phyloP scores from a whole-genome alignment of 2,329 filamentous ascomycete species.

The Colletotrichum shisoi region DNA sequence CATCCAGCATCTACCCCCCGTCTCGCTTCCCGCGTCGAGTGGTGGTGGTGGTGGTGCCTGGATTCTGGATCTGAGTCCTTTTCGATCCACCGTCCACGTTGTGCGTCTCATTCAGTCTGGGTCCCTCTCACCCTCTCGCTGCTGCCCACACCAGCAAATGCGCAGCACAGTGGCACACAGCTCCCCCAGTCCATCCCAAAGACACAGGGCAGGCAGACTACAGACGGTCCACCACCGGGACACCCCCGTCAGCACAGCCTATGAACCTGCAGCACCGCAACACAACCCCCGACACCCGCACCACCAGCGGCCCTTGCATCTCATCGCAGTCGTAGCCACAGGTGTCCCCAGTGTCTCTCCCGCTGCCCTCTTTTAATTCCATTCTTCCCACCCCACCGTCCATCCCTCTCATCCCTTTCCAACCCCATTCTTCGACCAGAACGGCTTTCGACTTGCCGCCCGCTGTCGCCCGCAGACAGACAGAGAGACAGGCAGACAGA shows the following conservation, averaged over 20 bases:
- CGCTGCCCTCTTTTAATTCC: constrained; percentile 32
- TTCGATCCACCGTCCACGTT: constrained; percentile 25
- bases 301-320: constrained; percentile 10
- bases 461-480: constrained; percentile 21
- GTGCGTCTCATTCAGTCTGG: constrained; percentile 27
- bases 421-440: constrained; percentile 25
- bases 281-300: background rate
- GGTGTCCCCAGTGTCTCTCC: background rate
- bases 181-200: background rate
- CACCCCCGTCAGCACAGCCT: constrained; percentile 7
- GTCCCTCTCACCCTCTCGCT: constrained; percentile 5
- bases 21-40: constrained; percentile 6
- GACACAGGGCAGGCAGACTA: background rate
- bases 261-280: constrained; percentile 1
- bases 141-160: background rate
- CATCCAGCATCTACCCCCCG: background rate
- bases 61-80: constrained; percentile 13
- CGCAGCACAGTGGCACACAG: background rate
- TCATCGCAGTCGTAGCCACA: constrained; percentile 2
- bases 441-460: constrained; percentile 19
- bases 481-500: background rate
- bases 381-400: constrained; percentile 29
- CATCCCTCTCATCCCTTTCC: constrained; percentile 25
- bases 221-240: no score
- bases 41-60: background rate